Evolutionary conservation across 345 rosid genomes (phyloP), one percentile per base, ranked within the genome.

Genomic region (Conringia planisiliqua): DNA sequence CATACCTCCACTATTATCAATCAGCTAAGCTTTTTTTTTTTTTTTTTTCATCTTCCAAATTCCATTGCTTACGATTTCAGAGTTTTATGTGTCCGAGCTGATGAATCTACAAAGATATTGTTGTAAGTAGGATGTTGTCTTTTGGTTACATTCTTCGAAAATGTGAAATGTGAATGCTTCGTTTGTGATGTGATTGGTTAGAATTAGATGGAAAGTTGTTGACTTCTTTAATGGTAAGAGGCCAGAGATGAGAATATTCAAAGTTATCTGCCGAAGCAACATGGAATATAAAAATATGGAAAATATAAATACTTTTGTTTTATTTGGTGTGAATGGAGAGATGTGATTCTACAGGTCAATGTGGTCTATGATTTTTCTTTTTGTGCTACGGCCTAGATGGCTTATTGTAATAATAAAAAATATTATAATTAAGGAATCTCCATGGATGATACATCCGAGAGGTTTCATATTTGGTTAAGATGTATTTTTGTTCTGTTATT

Each of bases 241-340:
- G 3, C 11, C 46, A 52, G 50, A 35, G 66, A 20, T 73, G 2
- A 14, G 60, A 62, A 63, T 70, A 54, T 46, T 70, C 75, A 70
- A 76, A 62, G 46, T 76, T 70, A 57, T 70, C 46, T 26, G 54
- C 75, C 58, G 43, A 12, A 36, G 52, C 66, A 69, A 62, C 58
- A 32, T 52, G 70, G 65, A 68, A 69, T 69, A 40, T 12, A 59
- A 7, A 30, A 58, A 75, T 11, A n/a, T n/a, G 5, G 3, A 47
- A 46, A 59, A 29, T 59, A 38, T 38, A 3, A 4, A 7, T 14
- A 33, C 52, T 65, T 22, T 68, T 38, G 2, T 74, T 22, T 60
- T 18, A n/a, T 61, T 32, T 59, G 55, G 46, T 75, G 30, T 22
- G 40, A 66, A 38, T 58, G 44, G 54, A 48, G 26, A 51, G 18